These are phyloP conservation scores for Sambucus nigra DNA, from an alignment of 129 eudicot species.

Conservation along the genomic window DNA sequence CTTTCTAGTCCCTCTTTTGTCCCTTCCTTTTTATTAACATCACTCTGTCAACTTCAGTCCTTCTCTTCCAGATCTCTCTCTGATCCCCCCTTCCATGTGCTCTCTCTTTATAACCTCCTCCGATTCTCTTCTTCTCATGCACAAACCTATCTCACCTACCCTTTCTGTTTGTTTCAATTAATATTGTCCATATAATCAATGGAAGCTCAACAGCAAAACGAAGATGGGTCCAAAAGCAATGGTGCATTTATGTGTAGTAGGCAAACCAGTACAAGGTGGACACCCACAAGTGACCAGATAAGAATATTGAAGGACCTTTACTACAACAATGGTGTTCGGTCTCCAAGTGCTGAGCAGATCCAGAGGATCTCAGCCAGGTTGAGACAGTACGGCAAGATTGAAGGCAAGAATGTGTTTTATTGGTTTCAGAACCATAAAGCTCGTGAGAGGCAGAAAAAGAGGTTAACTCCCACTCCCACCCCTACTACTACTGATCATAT, in stretches of 20 bases:
- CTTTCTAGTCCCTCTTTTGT: conserved; percentile 75
- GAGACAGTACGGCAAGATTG: conserved; percentile 88
- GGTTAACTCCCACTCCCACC: conserved; percentile 30
- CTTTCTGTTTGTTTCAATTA: conserved; percentile 6
- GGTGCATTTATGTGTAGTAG: conserved; percentile 49
- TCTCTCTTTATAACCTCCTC: conserved; percentile 18
- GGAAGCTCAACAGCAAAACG: conserved; percentile 35
- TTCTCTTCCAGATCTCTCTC: conserved; percentile 86
- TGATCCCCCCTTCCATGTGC: conserved; percentile 34
- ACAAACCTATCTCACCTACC: conserved; percentile 15
- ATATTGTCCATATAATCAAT: conserved; percentile 14
- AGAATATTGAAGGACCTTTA: conserved; percentile 87
- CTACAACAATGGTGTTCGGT: conserved; percentile 88
- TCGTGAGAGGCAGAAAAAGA: conserved; percentile 90
- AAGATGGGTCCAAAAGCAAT: conserved; percentile 8
- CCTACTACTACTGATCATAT: conserved; percentile 13
- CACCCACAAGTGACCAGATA: conserved; percentile 95
- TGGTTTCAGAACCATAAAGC: conserved; percentile 99
- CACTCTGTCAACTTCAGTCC: conserved; percentile 94
- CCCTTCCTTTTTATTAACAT: conserved; percentile 53
- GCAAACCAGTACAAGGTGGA: conserved; percentile 89
- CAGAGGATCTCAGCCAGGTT: conserved; percentile 79
- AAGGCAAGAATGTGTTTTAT: conserved; percentile 94
- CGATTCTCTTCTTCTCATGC: conserved; percentile 12
- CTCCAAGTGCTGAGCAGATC: conserved; percentile 88